Base-by-base conservation (phyloP, 2,329 filamentous ascomycete species). In the Fusarium sp. region DNA sequence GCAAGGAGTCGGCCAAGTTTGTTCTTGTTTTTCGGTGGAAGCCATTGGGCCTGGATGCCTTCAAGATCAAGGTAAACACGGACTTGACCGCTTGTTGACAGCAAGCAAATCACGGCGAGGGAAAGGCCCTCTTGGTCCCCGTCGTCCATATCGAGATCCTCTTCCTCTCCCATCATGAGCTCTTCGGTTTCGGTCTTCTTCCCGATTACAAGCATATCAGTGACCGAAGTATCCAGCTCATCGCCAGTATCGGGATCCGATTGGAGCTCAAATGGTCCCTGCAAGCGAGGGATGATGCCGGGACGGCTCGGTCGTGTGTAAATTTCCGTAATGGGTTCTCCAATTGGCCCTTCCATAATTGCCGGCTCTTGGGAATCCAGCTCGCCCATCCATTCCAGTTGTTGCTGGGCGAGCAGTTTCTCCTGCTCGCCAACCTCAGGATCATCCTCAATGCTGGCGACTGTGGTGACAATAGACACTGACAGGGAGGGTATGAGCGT, bases 401-500 rank as follows among this genome's bases (percentile, higher is more conserved):
- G 89, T 73, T 91, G 89, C 74, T 90, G 88, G 2, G 87, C 86
- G 34, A 91, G 79, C 6, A 88, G 80, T 76, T 86, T 90, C 38
- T 84, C 84, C 27, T 83, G 81, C 24, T 85, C 81, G 7, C 88
- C 83, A 20, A 87, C 82, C 4, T 82, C 77, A 2, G 85, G 83
- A 71, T 91, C 88, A 70, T 90, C 88, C 70, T 91, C 88, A 43
- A 88, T 83, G 6, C 86, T 85, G 4, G 86, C 89, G 15, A 91
- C 82, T 70, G 93, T 94, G 42, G 92, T 90, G 27, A 97, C 90
- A 61, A 97, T 92, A 11, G 92, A 92, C 1, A 95, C 90, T 1
- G 93, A 93, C 24, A 98, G 85, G 0, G 94, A 94, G 4, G 94
- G 92, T 16, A 97, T 89, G 32, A 96, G 84, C 0, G 92, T 91